A percentile compares a stretch with the other conserved stretches of the same genome.
phyloP scores from a whole-genome alignment of 257 asterid species.

The Salvia miltiorrhiza region DNA sequence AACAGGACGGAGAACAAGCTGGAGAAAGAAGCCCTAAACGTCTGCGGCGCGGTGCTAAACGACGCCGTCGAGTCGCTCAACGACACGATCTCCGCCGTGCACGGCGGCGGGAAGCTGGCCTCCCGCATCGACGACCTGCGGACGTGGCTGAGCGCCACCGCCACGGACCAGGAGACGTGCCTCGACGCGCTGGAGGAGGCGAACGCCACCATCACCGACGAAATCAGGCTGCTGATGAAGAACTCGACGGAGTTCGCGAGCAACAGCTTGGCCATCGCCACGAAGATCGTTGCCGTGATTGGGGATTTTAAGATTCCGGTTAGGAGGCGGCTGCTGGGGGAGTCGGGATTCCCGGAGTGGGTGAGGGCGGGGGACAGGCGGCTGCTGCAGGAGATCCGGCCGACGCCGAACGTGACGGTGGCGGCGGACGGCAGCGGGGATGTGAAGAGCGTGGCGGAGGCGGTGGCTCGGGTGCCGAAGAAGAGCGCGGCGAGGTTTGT shows the following conservation, averaged over 20 bases:
- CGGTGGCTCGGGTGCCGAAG: slow-evolving; percentile 55
- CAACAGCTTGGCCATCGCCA: slow-evolving; percentile 74
- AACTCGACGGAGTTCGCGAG: slow-evolving; percentile 65
- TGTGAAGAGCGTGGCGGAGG: slow-evolving; percentile 43
- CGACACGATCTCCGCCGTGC: slow-evolving; percentile 42
- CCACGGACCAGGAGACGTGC: slow-evolving; percentile 77
- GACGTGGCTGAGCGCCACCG: slow-evolving; percentile 76
- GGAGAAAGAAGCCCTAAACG: slow-evolving; percentile 42
- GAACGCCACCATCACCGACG: slow-evolving; percentile 44
- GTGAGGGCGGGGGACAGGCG: slow-evolving; percentile 47
- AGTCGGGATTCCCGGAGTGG: slow-evolving; percentile 66
- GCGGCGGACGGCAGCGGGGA: slow-evolving; percentile 66
- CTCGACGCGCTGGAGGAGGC: slow-evolving; percentile 63
- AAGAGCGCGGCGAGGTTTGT: slow-evolving; percentile 50
- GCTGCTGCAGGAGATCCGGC: slow-evolving; percentile 41
- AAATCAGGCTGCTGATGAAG: slow-evolving; percentile 36
- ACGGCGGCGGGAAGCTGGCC: slow-evolving; percentile 20
- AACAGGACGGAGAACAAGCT: slow-evolving; percentile 24
- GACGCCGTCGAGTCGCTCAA: slow-evolving; percentile 61
- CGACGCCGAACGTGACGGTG: slow-evolving; percentile 59
- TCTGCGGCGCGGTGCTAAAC: slow-evolving; percentile 46
- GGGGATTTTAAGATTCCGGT: slow-evolving; percentile 40
- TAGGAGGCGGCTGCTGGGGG: slow-evolving; percentile 39
- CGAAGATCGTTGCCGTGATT: slow-evolving; percentile 37
- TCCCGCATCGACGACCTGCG: slow-evolving; percentile 35